Percentiles rank a stretch among this genome's conserved stretches.
These are phyloP conservation scores for Erodium maritimum DNA, from an alignment of 345 rosid species.

Conservation along the genomic window DNA sequence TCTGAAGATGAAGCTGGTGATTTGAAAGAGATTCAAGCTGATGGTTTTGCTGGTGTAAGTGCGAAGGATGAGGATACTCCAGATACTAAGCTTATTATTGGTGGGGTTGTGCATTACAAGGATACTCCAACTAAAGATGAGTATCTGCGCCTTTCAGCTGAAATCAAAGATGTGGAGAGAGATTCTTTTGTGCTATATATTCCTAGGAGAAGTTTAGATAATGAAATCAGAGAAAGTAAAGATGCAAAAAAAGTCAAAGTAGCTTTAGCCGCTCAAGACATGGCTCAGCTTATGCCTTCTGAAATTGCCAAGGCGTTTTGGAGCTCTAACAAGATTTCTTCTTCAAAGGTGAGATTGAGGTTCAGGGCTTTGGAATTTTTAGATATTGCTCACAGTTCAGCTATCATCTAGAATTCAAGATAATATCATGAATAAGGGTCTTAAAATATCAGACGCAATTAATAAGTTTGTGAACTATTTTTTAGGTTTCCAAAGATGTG, in stretches of 20 bases:
- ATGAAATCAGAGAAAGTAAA: constrained; percentile 28
- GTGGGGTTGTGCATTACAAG: constrained; percentile 82
- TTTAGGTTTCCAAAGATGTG: constrained; percentile 66
- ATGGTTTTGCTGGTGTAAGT: constrained; percentile 29
- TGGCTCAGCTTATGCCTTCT: constrained; percentile 88
- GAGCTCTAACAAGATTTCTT: constrained; percentile 63
- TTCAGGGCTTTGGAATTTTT: constrained; percentile 2
- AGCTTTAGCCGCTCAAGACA: constrained; percentile 69
- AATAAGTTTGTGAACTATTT: constrained; percentile 8
- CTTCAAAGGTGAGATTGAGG: constrained; percentile 56
- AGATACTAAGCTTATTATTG: constrained; percentile 68
- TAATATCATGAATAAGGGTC: constrained; percentile 1
- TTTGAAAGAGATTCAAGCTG: constrained; percentile 53
- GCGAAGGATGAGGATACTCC: constrained; percentile 38
- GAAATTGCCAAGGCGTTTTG: constrained; percentile 80
- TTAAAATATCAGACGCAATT: constrained; percentile 1
- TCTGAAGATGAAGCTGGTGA: constrained; percentile 45
- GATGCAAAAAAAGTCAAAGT: constrained; percentile 47
- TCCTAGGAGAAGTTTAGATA: constrained; percentile 41
- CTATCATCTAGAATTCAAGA: neutral
- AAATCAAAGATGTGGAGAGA: constrained; percentile 46
- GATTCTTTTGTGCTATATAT: constrained; percentile 70
- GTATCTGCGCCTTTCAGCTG: constrained; percentile 60
- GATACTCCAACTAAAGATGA: constrained; percentile 58
- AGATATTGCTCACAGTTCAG: constrained; percentile 1